phyloP scores from a whole-genome alignment of 495 filamentous ascomycete species.

The Sporormia fimetaria region DNA sequence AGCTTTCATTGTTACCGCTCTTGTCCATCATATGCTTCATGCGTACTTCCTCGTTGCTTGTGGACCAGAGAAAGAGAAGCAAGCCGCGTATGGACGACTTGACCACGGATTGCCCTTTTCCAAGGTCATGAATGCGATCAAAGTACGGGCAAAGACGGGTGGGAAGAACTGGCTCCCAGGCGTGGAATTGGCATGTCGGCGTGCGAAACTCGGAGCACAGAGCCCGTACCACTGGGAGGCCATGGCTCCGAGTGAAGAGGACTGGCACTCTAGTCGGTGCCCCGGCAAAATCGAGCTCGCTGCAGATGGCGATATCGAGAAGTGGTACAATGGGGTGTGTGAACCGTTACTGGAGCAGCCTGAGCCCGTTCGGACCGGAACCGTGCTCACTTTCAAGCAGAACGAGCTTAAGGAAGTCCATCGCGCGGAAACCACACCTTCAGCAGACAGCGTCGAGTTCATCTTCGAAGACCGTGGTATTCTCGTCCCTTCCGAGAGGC shows the following conservation, averaged over 20 bases:
- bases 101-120: conserved; percentile 18
- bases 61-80: conserved; percentile 8
- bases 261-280: conserved; percentile 17
- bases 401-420: conserved; percentile 12
- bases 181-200: neutral
- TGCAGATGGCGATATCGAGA: conserved; percentile 7
- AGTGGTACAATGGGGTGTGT: conserved; percentile 14
- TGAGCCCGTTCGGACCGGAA: conserved; percentile 3
- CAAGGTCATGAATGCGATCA: conserved; percentile 23
- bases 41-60: conserved; percentile 23
- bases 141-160: conserved; percentile 16
- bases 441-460: conserved; percentile 10
- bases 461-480: conserved; percentile 11
- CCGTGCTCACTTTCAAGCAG: conserved; percentile 8
- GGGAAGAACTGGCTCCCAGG: neutral
- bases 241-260: neutral
- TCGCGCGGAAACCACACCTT: conserved; percentile 5
- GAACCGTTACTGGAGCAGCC: conserved; percentile 13
- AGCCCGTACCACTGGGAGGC: neutral
- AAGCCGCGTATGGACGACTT: conserved; percentile 14
- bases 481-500: conserved; percentile 1
- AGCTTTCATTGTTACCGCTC: conserved; percentile 11
- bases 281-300: conserved; percentile 4
- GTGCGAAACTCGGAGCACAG: neutral
- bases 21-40: conserved; percentile 30